Percentiles rank a stretch among this genome's conserved stretches.
Evolutionary conservation across 1,139 yeast species (phyloP).

Genomic region (Geotrichum candidum): DNA sequence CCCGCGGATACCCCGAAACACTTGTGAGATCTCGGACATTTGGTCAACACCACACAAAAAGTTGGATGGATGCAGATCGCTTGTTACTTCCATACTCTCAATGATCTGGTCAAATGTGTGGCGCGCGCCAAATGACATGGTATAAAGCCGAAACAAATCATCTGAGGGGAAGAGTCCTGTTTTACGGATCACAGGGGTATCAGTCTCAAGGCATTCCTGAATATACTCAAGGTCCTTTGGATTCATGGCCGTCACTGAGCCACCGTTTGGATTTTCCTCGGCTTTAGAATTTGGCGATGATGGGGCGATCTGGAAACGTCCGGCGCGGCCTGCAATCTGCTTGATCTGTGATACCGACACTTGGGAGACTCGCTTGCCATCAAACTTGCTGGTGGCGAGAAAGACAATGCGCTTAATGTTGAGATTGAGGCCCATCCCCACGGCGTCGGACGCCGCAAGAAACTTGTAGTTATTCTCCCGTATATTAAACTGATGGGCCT

Average conservation of each 20-base stretch:
- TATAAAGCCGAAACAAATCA: slow-evolving; percentile 24
- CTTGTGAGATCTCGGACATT: slow-evolving; percentile 26
- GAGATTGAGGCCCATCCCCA: slow-evolving; percentile 94
- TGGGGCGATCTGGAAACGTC: slow-evolving; percentile 49
- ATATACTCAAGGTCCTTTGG: slow-evolving; percentile 29
- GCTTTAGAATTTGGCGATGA: slow-evolving; percentile 14
- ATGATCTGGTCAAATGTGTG: slow-evolving; percentile 25
- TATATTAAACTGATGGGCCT: slow-evolving; percentile 69
- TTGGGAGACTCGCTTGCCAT: slow-evolving; percentile 48
- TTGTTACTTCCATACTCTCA: slow-evolving; percentile 20
- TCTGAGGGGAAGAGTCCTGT: slow-evolving; percentile 33
- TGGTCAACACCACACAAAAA: slow-evolving; percentile 25
- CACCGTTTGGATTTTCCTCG: slow-evolving; percentile 19
- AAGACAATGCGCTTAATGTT: slow-evolving; percentile 77
- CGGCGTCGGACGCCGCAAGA: slow-evolving; percentile 91
- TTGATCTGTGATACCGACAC: slow-evolving; percentile 55
- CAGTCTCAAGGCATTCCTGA: slow-evolving; percentile 26
- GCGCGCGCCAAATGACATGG: slow-evolving; percentile 22
- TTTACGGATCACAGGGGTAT: slow-evolving; percentile 27
- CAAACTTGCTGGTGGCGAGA: slow-evolving; percentile 58
- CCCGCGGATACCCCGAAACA: slow-evolving; percentile 27
- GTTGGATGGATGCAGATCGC: slow-evolving; percentile 21
- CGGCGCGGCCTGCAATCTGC: slow-evolving; percentile 97
- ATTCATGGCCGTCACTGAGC: slow-evolving; percentile 31
- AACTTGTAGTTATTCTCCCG: slow-evolving; percentile 62